A percentile compares a stretch with the other conserved stretches of the same genome.
These are phyloP conservation scores for Hyaloscypha variabilis DNA, from an alignment of 495 filamentous ascomycete species.

Conservation along the genomic window DNA sequence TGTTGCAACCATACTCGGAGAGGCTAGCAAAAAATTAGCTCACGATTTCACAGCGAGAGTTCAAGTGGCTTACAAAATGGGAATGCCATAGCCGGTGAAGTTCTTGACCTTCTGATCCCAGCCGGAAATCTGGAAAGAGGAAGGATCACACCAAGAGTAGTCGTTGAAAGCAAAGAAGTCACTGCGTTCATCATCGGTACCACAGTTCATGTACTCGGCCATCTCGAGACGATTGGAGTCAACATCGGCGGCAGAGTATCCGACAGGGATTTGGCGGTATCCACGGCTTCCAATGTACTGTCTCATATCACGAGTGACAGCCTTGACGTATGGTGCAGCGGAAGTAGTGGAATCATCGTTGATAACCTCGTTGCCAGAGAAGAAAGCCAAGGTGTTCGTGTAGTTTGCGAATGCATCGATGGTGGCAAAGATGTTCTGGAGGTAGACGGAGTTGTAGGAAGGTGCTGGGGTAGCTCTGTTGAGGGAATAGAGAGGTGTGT, in stretches of 20 bases:
- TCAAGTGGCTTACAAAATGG: conserved; percentile 66
- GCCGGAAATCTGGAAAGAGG: conserved; percentile 73
- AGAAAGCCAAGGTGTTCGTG: conserved; percentile 90
- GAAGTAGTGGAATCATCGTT: conserved; percentile 77
- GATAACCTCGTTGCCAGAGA: conserved; percentile 96
- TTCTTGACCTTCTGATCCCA: conserved; percentile 93
- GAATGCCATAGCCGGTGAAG: conserved; percentile 87
- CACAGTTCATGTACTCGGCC: conserved; percentile 94
- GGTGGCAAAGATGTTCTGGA: conserved; percentile 92
- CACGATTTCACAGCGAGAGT: neutral
- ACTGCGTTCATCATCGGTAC: conserved; percentile 77
- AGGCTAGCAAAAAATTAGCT: conserved; percentile 46
- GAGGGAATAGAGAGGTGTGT: conserved; percentile 68
- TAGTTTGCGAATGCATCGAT: conserved; percentile 88
- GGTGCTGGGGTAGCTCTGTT: conserved; percentile 72
- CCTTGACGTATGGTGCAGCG: conserved; percentile 88
- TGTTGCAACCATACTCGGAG: conserved; percentile 90
- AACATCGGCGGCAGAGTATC: conserved; percentile 90
- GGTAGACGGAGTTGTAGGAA: conserved; percentile 91
- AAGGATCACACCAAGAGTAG: conserved; percentile 94
- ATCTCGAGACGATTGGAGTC: conserved; percentile 85
- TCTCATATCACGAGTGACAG: conserved; percentile 88
- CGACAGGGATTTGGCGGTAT: conserved; percentile 82
- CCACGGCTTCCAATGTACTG: conserved; percentile 77
- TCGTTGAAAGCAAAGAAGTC: conserved; percentile 99